Evolutionary conservation across 345 rosid species (phyloP).

Genomic region (Garcia nutans): DNA sequence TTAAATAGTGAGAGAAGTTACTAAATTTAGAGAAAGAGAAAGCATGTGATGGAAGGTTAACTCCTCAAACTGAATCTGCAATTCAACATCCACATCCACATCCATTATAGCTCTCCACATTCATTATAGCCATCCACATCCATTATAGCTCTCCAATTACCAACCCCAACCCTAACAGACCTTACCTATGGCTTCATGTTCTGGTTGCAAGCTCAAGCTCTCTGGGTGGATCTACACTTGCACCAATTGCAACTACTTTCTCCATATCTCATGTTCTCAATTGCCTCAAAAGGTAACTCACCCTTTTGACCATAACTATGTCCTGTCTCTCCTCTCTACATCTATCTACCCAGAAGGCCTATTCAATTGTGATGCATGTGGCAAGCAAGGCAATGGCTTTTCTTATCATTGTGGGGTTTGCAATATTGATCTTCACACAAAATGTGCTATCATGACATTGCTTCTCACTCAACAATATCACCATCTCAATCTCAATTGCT

Average conservation of each 20-base stretch:
- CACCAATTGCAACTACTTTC: background rate
- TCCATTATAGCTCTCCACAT: background rate
- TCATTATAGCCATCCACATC: too few relatives aligned
- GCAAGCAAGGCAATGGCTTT: constrained; percentile 44
- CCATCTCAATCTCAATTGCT: constrained; percentile 42
- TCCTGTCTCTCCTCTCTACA: constrained; percentile 32
- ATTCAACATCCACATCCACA: background rate
- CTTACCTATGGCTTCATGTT: background rate
- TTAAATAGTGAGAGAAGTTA: too few relatives aligned
- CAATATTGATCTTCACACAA: constrained; percentile 43
- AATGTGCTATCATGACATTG: constrained; percentile 46
- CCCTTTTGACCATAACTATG: constrained; percentile 17
- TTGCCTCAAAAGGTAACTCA: background rate
- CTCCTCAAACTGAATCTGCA: background rate
- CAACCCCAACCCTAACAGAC: background rate
- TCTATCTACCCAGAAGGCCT: constrained; percentile 34
- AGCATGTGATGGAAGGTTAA: background rate
- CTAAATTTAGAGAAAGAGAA: background rate
- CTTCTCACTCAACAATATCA: constrained; percentile 32
- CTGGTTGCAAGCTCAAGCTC: background rate
- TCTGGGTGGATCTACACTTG: background rate
- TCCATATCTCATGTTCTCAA: background rate
- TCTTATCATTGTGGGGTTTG: constrained; percentile 43
- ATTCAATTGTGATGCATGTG: constrained; percentile 40
- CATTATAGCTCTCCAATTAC: background rate